Evolutionary conservation across 1,284 basidiomycete species (phyloP), one percentile per base, ranked within the genome.

Genomic region (Ceratobasidium sp.): DNA sequence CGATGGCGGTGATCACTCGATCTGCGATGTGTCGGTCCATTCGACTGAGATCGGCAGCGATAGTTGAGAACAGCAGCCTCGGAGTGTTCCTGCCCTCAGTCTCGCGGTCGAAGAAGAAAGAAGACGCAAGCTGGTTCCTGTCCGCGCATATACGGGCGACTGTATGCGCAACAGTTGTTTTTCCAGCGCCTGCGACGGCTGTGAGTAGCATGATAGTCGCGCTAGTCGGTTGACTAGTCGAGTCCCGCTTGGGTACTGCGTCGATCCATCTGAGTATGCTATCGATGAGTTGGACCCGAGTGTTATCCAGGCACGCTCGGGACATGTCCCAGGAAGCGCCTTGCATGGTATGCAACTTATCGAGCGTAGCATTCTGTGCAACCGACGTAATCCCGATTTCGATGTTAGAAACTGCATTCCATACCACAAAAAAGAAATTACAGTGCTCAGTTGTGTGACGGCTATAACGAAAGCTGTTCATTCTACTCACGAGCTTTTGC

Each of bases 161-260:
- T 2, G 55, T 46, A 26, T 71, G 53, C 2, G 69, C 55, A 32
- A 71, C 32, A 5, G 69, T 34, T 2, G 50, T 60, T 43, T 71
- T 71, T 6, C 46, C 46, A n/a, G 46, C 46, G n/a, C 46, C 46
- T 5, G 46, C 46, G 46, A 50, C 46, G 23, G 6, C 69, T 16
- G 55, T 58, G 6, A 71, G 55, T n/a, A 57, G 39, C 12, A 30
- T 45, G 43, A 71, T 48, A 14, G 4, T n/a, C 5, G 26, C 53
- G 30, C 23, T 9, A 8, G 21, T 30, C 26, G 21, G 4, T 21
- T 18, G 30, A 4, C 16, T 39, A 14, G 55, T 6, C 14, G 36
- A 39, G 30, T 32, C 23, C 30, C 4, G 9, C 28, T 12, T 32
- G 4, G 10, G 21, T 14, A 41, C 21, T 12, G 6, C 23, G 30